Base-by-base conservation (phyloP, 441 rosid species). In the Flueggea neowawraea region DNA sequence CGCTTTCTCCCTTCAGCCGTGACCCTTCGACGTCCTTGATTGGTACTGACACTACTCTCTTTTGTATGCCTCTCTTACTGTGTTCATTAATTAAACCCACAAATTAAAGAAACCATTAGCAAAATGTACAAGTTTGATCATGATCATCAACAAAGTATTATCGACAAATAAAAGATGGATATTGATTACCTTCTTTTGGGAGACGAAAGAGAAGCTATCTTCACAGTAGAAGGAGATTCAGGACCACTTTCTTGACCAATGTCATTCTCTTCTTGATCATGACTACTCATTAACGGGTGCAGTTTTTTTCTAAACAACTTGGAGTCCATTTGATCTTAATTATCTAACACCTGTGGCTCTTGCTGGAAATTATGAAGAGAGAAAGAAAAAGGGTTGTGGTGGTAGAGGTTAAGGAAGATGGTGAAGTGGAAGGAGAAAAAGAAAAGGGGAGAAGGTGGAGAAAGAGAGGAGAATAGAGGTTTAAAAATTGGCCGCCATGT, bases 11-110 rank as follows among this genome's bases (percentile, higher is more conserved):
- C 70, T 86, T 94, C 54, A 83, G 72, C 62, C 94, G 63, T 10
- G 88, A 62, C 43, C 94, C 95, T 72, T 86, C 95, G 0, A 78
- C 59, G 60, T 84, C 96, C 73, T 83, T 91, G 86, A 94, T 86
- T 13, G 97, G 97, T 17, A 91, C 83, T 48, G 91, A 87, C 52
- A 94, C 78, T 53, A 89, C 89, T 77, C 80, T 84, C 77, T 84
- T 94, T 58, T 91, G 90, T 51, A 67, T 50, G 13, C 85, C 86
- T 72, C 82, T 74, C 70, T 84, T 80, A 39, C 93, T 87, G 82
- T 31, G 22, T 65, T 9, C 33, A 28, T 39, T 31, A 31, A 15
- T 14, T 28, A 43, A 14, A 57, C 7, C 47, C 11, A 31, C 15
- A 10, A 8, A 22, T 2, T 16, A 2, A 63, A 54, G 43, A 4